Percentiles rank a stretch among this genome's conserved stretches.
phyloP scores from a whole-genome alignment of 305 asterid species.

The Fraxinus greggii region DNA sequence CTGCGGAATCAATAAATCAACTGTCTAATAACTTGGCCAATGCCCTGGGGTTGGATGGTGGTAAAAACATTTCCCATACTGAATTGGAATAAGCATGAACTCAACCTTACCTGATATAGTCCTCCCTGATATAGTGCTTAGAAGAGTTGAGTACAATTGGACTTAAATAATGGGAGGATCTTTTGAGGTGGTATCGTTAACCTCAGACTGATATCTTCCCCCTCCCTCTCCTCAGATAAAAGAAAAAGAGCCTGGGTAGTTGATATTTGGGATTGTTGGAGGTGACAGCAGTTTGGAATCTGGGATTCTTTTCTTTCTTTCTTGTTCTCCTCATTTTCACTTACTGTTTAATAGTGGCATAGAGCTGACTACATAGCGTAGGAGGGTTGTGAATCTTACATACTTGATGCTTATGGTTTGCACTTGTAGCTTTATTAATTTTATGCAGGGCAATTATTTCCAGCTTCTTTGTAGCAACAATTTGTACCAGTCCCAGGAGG shows the following conservation, averaged over 20 bases:
- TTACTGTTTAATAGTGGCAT: conserved; percentile 32
- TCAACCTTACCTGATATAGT: conserved; percentile 23
- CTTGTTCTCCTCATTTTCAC: conserved; percentile 9
- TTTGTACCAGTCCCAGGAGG: conserved; percentile 42
- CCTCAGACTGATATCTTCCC: conserved; percentile 13
- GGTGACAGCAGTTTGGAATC: conserved; percentile 18
- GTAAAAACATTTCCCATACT: conserved; percentile 46
- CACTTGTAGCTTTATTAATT: conserved; percentile 33
- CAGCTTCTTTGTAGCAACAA: conserved; percentile 38
- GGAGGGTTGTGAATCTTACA: conserved; percentile 35
- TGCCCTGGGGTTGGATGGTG: conserved; percentile 62
- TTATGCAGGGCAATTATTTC: conserved; percentile 39
- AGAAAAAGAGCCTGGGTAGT: conserved; percentile 24
- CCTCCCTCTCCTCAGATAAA: background rate
- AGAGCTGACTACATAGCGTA: conserved; percentile 35
- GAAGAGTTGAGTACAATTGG: conserved; percentile 26
- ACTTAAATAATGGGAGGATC: conserved; percentile 35
- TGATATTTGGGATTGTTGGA: conserved; percentile 39
- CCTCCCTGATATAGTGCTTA: conserved; percentile 24
- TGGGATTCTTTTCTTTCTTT: conserved; percentile 2
- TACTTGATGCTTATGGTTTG: conserved; percentile 39
- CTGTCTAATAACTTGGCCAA: conserved; percentile 72
- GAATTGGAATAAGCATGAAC: conserved; percentile 42
- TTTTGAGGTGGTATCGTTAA: conserved; percentile 48
- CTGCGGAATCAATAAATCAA: conserved; percentile 68